Evolutionary conservation across 78 protist genomes (phyloP).

Genomic region (Acrasis kona): DNA sequence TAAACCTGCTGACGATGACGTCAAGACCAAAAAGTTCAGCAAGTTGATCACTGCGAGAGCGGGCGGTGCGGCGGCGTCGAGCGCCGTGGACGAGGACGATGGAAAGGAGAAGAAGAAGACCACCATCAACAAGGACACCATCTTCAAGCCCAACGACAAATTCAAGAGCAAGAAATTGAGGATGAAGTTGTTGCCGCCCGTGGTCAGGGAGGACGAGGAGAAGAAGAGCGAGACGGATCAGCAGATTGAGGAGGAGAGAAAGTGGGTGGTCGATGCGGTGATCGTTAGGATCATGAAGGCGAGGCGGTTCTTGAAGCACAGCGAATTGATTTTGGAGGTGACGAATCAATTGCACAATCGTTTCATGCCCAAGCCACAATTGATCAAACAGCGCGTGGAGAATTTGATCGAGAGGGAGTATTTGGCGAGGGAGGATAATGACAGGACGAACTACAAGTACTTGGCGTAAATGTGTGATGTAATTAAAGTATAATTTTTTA

Average conservation of each 20-base stretch:
- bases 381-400: conserved; percentile 85
- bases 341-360: conserved; percentile 11
- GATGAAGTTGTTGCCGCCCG: conserved; percentile 39
- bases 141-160: conserved; percentile 23
- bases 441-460: background rate
- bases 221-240: conserved; percentile 24
- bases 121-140: conserved; percentile 31
- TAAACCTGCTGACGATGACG: conserved; percentile 16
- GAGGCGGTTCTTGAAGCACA: conserved; percentile 44
- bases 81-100: no score
- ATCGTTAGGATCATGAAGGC: conserved; percentile 73
- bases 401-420: conserved; percentile 93
- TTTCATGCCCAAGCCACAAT: conserved; percentile 63
- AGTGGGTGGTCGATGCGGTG: conserved; percentile 56
- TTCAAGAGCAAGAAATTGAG: conserved; percentile 45
- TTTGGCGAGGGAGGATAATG: conserved; percentile 58
- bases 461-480: background rate
- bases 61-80: no score
- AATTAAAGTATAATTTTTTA: background rate
- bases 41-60: conserved; percentile 16
- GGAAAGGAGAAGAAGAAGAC: conserved; percentile 9
- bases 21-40: conserved; percentile 14
- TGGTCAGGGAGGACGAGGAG: conserved; percentile 29
- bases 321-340: conserved; percentile 47
- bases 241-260: conserved; percentile 51